Evolutionary conservation across 2,329 filamentous ascomycete genomes (phyloP).

Genomic region (Monilinia aucupariae): DNA sequence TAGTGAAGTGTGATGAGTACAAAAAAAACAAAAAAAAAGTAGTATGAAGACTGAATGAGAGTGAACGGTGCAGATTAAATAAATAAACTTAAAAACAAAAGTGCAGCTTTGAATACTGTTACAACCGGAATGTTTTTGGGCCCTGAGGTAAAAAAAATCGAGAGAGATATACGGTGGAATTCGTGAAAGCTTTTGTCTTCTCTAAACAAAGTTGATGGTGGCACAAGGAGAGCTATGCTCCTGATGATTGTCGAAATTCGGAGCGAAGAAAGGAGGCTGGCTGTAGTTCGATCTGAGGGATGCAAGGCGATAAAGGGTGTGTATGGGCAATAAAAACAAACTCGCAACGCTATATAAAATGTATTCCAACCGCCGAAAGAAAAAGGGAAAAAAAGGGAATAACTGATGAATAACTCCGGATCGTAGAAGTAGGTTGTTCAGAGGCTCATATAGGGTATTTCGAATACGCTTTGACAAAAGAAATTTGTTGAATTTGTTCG

Average conservation of each 20-base stretch:
- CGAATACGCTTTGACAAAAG: slow-evolving; percentile 45
- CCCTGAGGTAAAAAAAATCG: slow-evolving; percentile 23
- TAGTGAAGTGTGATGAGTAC: slow-evolving; percentile 8
- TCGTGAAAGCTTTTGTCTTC: slow-evolving; percentile 36
- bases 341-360: slow-evolving; percentile 37
- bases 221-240: slow-evolving; percentile 32
- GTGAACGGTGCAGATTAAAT: slow-evolving; percentile 25
- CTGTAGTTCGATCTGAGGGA: slow-evolving; percentile 21
- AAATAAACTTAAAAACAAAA: slow-evolving; percentile 21
- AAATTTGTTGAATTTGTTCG: slow-evolving; percentile 43
- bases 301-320: slow-evolving; percentile 19
- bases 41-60: slow-evolving; percentile 18
- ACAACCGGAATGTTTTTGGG: slow-evolving; percentile 34
- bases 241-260: slow-evolving; percentile 22
- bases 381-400: slow-evolving; percentile 25
- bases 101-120: slow-evolving; percentile 29
- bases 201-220: slow-evolving; percentile 34
- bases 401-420: slow-evolving; percentile 34
- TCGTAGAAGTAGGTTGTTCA: slow-evolving; percentile 36
- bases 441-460: slow-evolving; percentile 40
- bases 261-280: slow-evolving; percentile 21
- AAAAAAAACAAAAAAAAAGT: background rate
- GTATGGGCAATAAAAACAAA: slow-evolving; percentile 31
- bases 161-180: slow-evolving; percentile 29
- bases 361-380: slow-evolving; percentile 33